phyloP scores from a whole-genome alignment of 495 filamentous ascomycete genomes.

The Parathielavia appendiculata region DNA sequence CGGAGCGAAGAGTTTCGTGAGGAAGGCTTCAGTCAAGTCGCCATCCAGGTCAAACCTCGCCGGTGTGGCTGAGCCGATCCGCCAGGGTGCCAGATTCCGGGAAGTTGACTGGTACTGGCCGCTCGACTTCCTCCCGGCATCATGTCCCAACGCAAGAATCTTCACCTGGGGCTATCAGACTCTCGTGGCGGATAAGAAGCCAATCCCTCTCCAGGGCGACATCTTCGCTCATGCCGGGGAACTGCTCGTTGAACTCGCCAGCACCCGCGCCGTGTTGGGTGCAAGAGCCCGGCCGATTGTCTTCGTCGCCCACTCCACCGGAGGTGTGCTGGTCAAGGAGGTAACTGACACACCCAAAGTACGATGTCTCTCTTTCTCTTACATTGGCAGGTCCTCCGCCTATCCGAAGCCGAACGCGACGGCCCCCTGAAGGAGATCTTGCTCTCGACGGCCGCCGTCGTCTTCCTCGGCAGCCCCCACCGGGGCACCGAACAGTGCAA shows the following conservation, averaged over 20 bases:
- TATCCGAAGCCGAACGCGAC: conserved; percentile 30
- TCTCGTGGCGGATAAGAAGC: conserved; percentile 26
- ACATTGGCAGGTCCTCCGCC: conserved; percentile 27
- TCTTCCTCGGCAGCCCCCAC: conserved; percentile 37
- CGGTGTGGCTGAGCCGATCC: conserved; percentile 8
- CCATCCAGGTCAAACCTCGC: conserved; percentile 18
- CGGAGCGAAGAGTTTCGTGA: conserved; percentile 7
- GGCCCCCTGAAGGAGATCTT: conserved; percentile 29
- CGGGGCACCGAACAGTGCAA: conserved; percentile 29
- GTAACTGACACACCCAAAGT: conserved; percentile 13
- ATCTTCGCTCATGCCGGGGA: conserved; percentile 33
- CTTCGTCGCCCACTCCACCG: conserved; percentile 36
- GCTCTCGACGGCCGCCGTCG: conserved; percentile 25
- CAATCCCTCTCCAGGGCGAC: conserved; percentile 28
- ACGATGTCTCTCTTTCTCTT: conserved; percentile 1
- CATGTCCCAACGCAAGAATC: conserved; percentile 33
- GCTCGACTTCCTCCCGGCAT: conserved; percentile 30
- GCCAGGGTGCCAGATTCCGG: background rate
- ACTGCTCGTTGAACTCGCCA: conserved; percentile 29
- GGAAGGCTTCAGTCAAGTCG: conserved; percentile 28
- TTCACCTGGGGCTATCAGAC: conserved; percentile 39
- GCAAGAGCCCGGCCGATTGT: conserved; percentile 25
- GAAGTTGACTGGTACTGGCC: conserved; percentile 33
- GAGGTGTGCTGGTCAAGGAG: conserved; percentile 39
- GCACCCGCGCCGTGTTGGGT: conserved; percentile 16